Percentiles rank a stretch among this genome's conserved stretches.
Conservation (phyloP, 345 rosid genomes). For the Aegle marmelos region DNA sequence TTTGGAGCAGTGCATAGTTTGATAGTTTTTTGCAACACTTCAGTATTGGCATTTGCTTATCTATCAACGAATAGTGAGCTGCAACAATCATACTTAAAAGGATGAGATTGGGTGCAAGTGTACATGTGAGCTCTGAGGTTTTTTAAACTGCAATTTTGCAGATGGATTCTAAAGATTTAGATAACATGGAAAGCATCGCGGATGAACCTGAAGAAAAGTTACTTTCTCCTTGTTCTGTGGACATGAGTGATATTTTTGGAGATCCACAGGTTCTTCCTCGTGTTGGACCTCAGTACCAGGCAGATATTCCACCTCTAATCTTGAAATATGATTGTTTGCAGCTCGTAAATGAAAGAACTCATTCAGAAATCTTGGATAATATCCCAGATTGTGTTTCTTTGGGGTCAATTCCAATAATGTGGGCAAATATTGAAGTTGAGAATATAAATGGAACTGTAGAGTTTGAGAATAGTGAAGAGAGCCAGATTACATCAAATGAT, state of each 20-base stretch:
- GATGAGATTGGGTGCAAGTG: not conserved
- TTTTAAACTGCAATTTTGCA: constrained; percentile 15
- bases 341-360: constrained; percentile 19
- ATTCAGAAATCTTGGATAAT: constrained; percentile 15
- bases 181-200: constrained; percentile 30
- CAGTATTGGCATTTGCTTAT: not conserved
- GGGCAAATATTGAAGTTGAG: constrained; percentile 39
- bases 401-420: constrained; percentile 47
- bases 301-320: constrained; percentile 40
- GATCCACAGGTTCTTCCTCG: constrained; percentile 44
- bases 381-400: constrained; percentile 16
- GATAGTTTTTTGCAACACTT: not conserved
- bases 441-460: constrained; percentile 32
- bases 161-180: constrained; percentile 35
- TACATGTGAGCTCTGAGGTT: not conserved
- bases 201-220: constrained; percentile 33
- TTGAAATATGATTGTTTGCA: constrained; percentile 24
- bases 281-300: constrained; percentile 62
- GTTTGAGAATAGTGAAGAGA: constrained; percentile 26
- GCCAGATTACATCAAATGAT: constrained; percentile 14
- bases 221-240: constrained; percentile 28
- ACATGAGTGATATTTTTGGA: constrained; percentile 34
- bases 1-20: not conserved
- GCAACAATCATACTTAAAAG: not conserved
- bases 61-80: not conserved